A percentile compares a stretch with the other conserved stretches of the same genome.
Evolutionary conservation across 495 filamentous ascomycete species (phyloP).

Genomic region (Neurospora sublineolata): DNA sequence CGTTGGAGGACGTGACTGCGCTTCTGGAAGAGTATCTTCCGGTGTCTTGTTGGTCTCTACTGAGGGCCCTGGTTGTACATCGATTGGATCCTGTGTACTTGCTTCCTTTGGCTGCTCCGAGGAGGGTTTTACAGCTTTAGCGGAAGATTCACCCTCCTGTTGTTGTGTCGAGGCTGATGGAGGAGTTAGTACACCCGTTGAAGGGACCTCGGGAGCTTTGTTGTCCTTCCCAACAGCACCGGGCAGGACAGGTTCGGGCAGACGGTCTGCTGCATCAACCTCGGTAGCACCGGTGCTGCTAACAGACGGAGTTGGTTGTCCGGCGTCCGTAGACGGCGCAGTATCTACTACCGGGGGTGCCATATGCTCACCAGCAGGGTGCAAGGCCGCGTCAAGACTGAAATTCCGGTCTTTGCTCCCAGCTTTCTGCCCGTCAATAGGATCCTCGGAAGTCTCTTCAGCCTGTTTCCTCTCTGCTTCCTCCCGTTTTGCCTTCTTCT

Average conservation of each 20-base stretch:
- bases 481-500: slow-evolving; percentile 15
- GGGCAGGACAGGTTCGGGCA: background rate
- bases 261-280: background rate
- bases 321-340: background rate
- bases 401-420: background rate
- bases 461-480: background rate
- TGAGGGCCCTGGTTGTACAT: background rate
- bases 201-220: background rate
- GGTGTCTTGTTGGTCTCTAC: background rate
- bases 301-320: background rate
- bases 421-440: background rate
- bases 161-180: background rate
- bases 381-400: background rate
- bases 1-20: background rate
- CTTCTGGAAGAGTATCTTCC: background rate
- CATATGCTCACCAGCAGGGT: background rate
- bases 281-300: background rate
- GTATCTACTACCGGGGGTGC: background rate
- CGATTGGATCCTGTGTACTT: background rate
- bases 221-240: background rate
- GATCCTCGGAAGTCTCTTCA: background rate
- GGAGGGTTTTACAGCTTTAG: background rate
- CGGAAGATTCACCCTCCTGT: background rate
- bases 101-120: background rate
- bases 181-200: background rate